Base-by-base conservation (phyloP, 371 early-diverging fungal species). In the Neoconidiobolus thromboides region DNA sequence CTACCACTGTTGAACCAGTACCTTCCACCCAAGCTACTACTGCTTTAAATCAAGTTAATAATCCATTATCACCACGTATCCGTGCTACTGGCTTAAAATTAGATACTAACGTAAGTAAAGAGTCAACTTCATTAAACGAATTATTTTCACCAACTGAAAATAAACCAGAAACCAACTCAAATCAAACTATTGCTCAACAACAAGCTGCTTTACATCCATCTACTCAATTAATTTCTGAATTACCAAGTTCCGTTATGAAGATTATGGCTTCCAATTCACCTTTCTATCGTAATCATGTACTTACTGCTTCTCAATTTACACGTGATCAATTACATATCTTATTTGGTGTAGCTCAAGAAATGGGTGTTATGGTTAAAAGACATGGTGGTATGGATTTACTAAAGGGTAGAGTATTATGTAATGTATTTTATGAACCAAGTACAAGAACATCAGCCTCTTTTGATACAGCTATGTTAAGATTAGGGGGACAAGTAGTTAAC, bases 341-440 rank as follows among this genome's bases (percentile, higher is more conserved):
- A 60, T 97, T 97, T 73, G 90, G 91, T 49, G 83, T 92, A n/a
- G 96, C 97, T 1, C 90, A 92, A 61, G 96, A 97, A 73, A 91
- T 97, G 90, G 83, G 92, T 64, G 87, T 81, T 40, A 69, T 86
- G 43, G 94, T 94, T 7, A 92, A 95, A 69, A 82, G 87, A 44
- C 79, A 85, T 56, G 95, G 93, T 4, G 70, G 74, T 42, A 78
- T 91, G 61, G 83, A 89, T 50, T 61, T 97, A 55, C 73, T 97
- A 50, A 71, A 78, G 49, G 95, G 94, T 38, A 89, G 90, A 63
- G 88, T 93, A 2, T 80, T 97, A 77, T 86, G 86, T 69, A 83
- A 86, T 36, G 88, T 93, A 67, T 95, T 97, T 79, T 95, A 86
- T 68, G 97, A 97, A 76, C 89, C 97, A 44, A 89, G 90, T 50